These are phyloP conservation scores for Cladosporium phlei DNA, from an alignment of 2,329 filamentous ascomycete species.

Conservation along the genomic window DNA sequence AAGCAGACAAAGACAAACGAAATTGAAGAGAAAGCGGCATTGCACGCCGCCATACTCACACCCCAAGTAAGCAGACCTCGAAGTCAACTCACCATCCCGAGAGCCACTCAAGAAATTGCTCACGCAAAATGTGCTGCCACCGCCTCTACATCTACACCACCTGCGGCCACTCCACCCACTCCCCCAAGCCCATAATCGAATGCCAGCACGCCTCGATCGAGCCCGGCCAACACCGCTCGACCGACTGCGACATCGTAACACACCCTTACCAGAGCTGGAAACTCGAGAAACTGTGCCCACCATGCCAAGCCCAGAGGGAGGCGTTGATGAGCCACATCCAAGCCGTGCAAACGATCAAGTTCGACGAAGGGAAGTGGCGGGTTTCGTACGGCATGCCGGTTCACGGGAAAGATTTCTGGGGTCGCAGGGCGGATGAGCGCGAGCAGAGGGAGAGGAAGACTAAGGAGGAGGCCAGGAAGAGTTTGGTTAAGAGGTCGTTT, in stretches of 20 bases:
- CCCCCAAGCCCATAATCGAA: constrained; percentile 30
- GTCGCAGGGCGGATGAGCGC: constrained; percentile 23
- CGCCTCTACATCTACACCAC: constrained; percentile 38
- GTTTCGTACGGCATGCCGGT: constrained; percentile 35
- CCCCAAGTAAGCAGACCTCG: no score
- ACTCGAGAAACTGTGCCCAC: constrained; percentile 31
- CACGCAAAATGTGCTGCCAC: constrained; percentile 43
- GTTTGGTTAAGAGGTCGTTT: constrained; percentile 25
- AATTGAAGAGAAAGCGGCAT: no score
- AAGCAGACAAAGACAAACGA: no score
- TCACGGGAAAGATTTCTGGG: constrained; percentile 28
- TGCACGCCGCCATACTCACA: no score
- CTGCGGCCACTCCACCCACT: constrained; percentile 39
- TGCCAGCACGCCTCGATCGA: constrained; percentile 31
- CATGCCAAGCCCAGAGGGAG: constrained; percentile 29
- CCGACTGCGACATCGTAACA: constrained; percentile 25
- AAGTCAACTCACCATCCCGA: no score
- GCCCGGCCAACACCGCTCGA: constrained; percentile 20
- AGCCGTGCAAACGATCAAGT: constrained; percentile 26
- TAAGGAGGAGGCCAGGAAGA: constrained; percentile 17
- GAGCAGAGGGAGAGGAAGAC: constrained; percentile 19
- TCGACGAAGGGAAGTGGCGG: constrained; percentile 40
- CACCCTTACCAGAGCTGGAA: constrained; percentile 36
- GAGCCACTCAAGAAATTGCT: no score
- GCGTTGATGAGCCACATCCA: constrained; percentile 26